These are phyloP conservation scores for Volutella citrinella DNA, from an alignment of 2,329 filamentous ascomycete genomes.

Conservation along the genomic window DNA sequence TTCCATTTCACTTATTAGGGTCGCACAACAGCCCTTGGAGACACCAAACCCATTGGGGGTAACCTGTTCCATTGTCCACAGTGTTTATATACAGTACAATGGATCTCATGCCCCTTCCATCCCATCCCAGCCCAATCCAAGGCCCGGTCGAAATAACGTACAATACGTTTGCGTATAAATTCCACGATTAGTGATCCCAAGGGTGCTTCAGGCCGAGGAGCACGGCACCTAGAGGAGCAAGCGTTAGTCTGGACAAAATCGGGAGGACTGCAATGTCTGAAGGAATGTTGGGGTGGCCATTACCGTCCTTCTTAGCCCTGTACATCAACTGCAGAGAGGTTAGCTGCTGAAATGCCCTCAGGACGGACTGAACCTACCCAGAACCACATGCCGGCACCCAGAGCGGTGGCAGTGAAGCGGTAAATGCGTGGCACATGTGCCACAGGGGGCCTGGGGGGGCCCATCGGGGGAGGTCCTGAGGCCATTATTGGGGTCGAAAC, in stretches of 20 bases:
- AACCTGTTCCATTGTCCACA: no score
- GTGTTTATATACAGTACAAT: no score
- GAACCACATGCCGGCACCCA: conserved; percentile 99
- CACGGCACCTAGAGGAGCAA: conserved; percentile 54
- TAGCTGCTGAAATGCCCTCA: no score
- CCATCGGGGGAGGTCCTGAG: conserved; percentile 25
- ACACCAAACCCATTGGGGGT: conserved; percentile 38
- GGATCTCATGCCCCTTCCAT: no score
- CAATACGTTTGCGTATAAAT: no score
- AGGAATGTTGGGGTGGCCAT: conserved; percentile 9
- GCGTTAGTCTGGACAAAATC: no score
- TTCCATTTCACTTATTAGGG: no score
- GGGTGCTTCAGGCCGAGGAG: conserved; percentile 93
- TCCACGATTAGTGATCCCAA: conserved; percentile 85
- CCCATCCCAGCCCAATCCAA: no score
- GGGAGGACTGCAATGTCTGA: no score
- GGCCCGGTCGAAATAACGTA: no score
- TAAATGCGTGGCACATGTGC: conserved; percentile 63
- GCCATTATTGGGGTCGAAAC: conserved; percentile 22
- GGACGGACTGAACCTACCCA: conserved; percentile 68
- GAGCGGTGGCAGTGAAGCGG: conserved; percentile 78
- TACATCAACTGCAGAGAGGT: conserved; percentile 92
- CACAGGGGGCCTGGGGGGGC: conserved; percentile 38
- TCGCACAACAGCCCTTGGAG: conserved; percentile 65
- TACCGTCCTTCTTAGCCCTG: conserved; percentile 91